phyloP scores from a whole-genome alignment of 225 moss, liverwort and hornwort genomes.

The Physcomitrium patens region DNA sequence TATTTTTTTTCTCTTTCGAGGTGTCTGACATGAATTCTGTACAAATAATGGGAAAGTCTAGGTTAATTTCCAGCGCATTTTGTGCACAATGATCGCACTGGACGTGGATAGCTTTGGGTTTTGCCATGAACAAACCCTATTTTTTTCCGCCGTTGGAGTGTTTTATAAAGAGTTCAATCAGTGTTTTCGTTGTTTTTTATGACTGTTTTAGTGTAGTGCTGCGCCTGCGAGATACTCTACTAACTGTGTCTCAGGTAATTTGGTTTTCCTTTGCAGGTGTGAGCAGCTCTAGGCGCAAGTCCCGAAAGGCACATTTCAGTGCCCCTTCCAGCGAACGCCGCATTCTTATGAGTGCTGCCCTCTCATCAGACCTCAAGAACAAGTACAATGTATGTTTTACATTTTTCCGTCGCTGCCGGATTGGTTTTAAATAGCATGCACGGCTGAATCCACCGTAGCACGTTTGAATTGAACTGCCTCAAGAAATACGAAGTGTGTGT shows the following conservation, averaged over 20 bases:
- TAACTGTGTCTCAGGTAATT: not conserved
- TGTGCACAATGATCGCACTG: not conserved
- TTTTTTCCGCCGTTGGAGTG: not conserved
- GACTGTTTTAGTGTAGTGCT: not conserved
- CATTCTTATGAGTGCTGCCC: constrained; percentile 48
- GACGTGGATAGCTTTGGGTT: not conserved
- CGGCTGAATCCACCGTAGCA: too few species aligned
- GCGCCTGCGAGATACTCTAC: not conserved
- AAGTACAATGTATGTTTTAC: constrained; percentile 41
- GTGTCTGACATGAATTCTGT: too few species aligned
- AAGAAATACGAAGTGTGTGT: not conserved
- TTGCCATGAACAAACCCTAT: not conserved
- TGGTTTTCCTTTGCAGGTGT: constrained; percentile 34
- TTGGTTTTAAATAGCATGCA: not conserved
- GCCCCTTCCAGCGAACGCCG: constrained; percentile 47
- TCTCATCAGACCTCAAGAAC: constrained; percentile 52
- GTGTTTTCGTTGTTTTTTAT: not conserved
- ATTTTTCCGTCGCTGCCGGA: too few species aligned
- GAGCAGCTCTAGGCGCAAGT: constrained; percentile 46
- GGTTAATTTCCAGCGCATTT: not conserved
- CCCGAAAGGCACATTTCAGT: constrained; percentile 42
- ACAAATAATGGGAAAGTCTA: not conserved
- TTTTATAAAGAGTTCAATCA: not conserved
- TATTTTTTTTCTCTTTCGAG: too few species aligned
- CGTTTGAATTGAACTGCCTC: not conserved